A percentile compares a stretch with the other conserved stretches of the same genome.
Evolutionary conservation across 2,329 filamentous ascomycete genomes (phyloP).

Genomic region (Colletotrichum salicis): DNA sequence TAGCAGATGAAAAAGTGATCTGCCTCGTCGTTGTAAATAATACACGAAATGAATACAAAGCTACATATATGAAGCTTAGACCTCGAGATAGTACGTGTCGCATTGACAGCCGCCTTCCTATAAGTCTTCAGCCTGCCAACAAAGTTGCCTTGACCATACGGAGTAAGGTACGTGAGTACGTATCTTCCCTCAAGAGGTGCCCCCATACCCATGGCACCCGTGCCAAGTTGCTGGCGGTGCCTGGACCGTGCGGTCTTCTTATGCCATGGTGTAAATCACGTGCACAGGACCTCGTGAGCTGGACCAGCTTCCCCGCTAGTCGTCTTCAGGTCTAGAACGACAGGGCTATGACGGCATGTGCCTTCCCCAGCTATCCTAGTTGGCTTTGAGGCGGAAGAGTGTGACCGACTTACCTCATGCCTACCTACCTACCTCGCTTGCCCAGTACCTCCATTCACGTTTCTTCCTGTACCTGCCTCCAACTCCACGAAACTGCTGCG

Average conservation of each 20-base stretch:
- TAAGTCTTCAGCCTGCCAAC: no score
- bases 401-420: slow-evolving; percentile 22
- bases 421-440: not conserved
- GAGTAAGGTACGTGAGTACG: no score
- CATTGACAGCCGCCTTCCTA: no score
- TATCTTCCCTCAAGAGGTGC: no score
- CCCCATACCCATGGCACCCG: no score
- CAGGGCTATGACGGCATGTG: slow-evolving; percentile 36
- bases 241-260: not conserved
- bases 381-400: slow-evolving; percentile 25
- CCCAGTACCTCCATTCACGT: slow-evolving; percentile 1
- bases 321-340: slow-evolving; percentile 22
- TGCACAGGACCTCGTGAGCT: not conserved
- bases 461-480: slow-evolving; percentile 6
- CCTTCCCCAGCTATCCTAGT: slow-evolving; percentile 28
- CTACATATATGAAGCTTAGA: not conserved
- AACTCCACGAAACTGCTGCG: slow-evolving; percentile 6
- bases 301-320: slow-evolving; percentile 8
- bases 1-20: not conserved
- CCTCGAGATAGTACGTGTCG: no score
- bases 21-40: not conserved
- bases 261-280: slow-evolving; percentile 2
- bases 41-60: not conserved
- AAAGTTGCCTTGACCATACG: no score
- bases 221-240: not conserved